A percentile compares a stretch with the other conserved stretches of the same genome.
Conservation (phyloP, 192 early-diverging fungal species). For the Linnemannia schmuckeri region DNA sequence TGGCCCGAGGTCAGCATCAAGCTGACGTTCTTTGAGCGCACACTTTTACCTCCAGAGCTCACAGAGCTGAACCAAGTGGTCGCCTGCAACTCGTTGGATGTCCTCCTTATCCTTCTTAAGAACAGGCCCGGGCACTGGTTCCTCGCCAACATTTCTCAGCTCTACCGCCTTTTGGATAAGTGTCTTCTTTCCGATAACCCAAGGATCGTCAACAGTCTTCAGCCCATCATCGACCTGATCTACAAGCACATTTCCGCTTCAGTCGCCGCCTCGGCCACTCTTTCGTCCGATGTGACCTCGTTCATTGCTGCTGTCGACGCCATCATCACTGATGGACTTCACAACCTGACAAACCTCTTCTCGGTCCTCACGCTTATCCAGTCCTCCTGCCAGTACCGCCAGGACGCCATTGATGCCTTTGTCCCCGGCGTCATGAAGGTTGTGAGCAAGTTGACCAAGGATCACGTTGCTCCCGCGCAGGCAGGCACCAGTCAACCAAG, state of each 20-base stretch:
- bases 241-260: slow-evolving; percentile 71
- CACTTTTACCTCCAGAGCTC: slow-evolving; percentile 67
- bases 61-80: slow-evolving; percentile 65
- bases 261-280: slow-evolving; percentile 47
- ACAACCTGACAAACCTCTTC: slow-evolving; percentile 73
- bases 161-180: slow-evolving; percentile 76
- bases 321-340: slow-evolving; percentile 76
- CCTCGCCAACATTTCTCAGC: slow-evolving; percentile 67
- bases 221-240: slow-evolving; percentile 79
- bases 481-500: slow-evolving; percentile 43
- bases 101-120: slow-evolving; percentile 73
- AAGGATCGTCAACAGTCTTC: slow-evolving; percentile 76
- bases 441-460: slow-evolving; percentile 87
- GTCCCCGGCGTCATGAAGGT: slow-evolving; percentile 86
- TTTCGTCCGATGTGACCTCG: slow-evolving; percentile 52
- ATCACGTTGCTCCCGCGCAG: slow-evolving; percentile 72
- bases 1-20: slow-evolving; percentile 84
- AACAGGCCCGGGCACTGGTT: slow-evolving; percentile 76
- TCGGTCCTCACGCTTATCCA: slow-evolving; percentile 78
- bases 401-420: slow-evolving; percentile 78
- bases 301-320: slow-evolving; percentile 74
- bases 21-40: slow-evolving; percentile 76
- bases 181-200: slow-evolving; percentile 84
- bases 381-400: slow-evolving; percentile 70
- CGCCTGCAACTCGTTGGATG: slow-evolving; percentile 78